A percentile compares a stretch with the other conserved stretches of the same genome.
Evolutionary conservation across 805 yeast genomes (phyloP).

Genomic region (Candida mattraensis): DNA sequence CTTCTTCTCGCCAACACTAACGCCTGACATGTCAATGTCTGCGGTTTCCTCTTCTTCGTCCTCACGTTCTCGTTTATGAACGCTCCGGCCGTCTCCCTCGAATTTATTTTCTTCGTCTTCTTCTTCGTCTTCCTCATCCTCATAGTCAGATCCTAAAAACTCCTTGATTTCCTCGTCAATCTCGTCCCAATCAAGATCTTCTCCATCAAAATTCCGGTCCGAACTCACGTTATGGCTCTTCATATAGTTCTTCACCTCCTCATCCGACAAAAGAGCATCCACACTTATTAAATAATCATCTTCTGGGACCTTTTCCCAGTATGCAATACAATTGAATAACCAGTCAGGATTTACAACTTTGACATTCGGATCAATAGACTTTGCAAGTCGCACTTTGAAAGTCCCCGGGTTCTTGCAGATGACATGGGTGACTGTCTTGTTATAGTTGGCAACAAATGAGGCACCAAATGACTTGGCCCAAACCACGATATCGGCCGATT

Average conservation of each 20-base stretch:
- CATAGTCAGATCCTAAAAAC: constrained; percentile 46
- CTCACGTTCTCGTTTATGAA: constrained; percentile 21
- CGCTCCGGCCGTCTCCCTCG: constrained; percentile 14
- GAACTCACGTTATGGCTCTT: constrained; percentile 38
- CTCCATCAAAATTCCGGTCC: constrained; percentile 40
- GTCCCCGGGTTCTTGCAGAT: constrained; percentile 82
- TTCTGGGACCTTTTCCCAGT: constrained; percentile 74
- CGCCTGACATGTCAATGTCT: constrained; percentile 15
- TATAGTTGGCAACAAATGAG: constrained; percentile 67
- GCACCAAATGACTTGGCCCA: constrained; percentile 97
- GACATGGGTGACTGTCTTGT: constrained; percentile 80
- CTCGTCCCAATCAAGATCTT: constrained; percentile 49
- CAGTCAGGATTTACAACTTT: constrained; percentile 90
- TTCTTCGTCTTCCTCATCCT: constrained; percentile 35
- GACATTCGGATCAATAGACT: constrained; percentile 54
- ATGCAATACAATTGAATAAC: constrained; percentile 81
- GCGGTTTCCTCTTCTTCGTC: constrained; percentile 24
- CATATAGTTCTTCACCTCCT: constrained; percentile 46
- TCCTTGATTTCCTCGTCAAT: constrained; percentile 59
- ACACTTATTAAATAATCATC: constrained; percentile 54
- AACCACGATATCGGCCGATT: constrained; percentile 80
- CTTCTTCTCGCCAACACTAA: constrained; percentile 20
- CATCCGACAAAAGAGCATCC: constrained; percentile 44
- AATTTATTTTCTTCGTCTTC: constrained; percentile 10
- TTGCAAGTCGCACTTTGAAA: constrained; percentile 79